These are phyloP conservation scores for Aspergillus nidulans DNA, from an alignment of 495 filamentous ascomycete species.

Conservation along the genomic window DNA sequence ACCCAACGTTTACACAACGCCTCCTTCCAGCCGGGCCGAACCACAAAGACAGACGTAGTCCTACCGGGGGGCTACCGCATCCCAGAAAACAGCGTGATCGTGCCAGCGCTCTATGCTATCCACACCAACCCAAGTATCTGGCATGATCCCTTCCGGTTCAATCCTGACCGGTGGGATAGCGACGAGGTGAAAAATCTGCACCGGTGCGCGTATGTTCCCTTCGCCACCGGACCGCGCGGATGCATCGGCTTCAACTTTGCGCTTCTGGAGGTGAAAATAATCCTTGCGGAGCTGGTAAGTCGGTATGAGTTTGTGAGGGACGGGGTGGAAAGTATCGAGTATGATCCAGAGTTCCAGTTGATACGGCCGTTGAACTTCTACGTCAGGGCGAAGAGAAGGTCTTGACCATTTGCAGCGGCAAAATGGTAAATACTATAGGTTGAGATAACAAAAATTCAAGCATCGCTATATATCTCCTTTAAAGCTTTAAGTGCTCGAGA, in stretches of 20 bases:
- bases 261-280: slow-evolving; percentile 49
- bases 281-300: slow-evolving; percentile 47
- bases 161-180: slow-evolving; percentile 51
- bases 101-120: slow-evolving; percentile 44
- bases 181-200: slow-evolving; percentile 42
- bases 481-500: slow-evolving; percentile 21
- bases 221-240: slow-evolving; percentile 44
- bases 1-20: slow-evolving; percentile 53
- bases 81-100: slow-evolving; percentile 39
- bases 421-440: no score
- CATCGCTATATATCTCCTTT: slow-evolving; percentile 7
- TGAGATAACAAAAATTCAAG: neutral
- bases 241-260: slow-evolving; percentile 60
- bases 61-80: slow-evolving; percentile 53
- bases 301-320: slow-evolving; percentile 48
- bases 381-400: slow-evolving; percentile 31
- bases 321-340: slow-evolving; percentile 39
- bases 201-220: slow-evolving; percentile 45
- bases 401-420: no score
- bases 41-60: slow-evolving; percentile 43
- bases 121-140: slow-evolving; percentile 50
- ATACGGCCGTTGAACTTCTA: slow-evolving; percentile 53
- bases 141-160: slow-evolving; percentile 48
- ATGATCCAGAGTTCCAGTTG: slow-evolving; percentile 53
- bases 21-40: slow-evolving; percentile 52